phyloP scores from a whole-genome alignment of 2,329 filamentous ascomycete species.

The Epichloe coenophiala region DNA sequence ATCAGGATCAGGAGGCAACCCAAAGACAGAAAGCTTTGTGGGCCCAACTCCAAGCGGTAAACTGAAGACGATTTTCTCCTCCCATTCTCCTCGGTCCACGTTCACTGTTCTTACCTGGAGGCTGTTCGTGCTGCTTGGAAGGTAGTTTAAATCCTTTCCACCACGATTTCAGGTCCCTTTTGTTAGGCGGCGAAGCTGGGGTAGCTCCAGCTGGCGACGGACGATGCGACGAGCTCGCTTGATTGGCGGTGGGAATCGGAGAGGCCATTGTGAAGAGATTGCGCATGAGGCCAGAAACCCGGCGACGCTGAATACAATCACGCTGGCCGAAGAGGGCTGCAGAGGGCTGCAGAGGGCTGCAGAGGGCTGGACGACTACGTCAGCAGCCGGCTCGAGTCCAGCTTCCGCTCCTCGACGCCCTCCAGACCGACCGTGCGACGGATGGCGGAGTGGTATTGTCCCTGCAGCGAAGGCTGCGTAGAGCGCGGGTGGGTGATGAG shows the following conservation, averaged over 20 bases:
- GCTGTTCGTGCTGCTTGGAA: conserved; percentile 37
- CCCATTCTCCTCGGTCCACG: neutral
- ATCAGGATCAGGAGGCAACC: too few relatives aligned
- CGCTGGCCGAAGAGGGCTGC: neutral
- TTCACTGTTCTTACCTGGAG: conserved; percentile 31
- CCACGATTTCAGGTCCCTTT: conserved; percentile 85
- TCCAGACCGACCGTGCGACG: neutral
- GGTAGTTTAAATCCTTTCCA: conserved; percentile 88
- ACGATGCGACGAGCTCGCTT: conserved; percentile 17
- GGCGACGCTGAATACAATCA: neutral
- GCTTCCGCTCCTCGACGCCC: conserved; percentile 1
- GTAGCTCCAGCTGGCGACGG: conserved; percentile 18
- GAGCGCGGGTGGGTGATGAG: neutral
- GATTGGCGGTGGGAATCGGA: conserved; percentile 19
- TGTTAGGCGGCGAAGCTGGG: conserved; percentile 61
- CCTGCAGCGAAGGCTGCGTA: neutral
- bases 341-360: neutral
- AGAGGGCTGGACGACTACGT: neutral
- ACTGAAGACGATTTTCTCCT: too few relatives aligned
- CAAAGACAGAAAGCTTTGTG: neutral
- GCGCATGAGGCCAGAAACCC: neutral
- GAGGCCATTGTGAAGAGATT: conserved; percentile 20
- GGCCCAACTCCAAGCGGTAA: neutral
- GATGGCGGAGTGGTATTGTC: neutral
- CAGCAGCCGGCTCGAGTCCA: neutral